Conservation (phyloP, 2,329 filamentous ascomycete genomes). For the Aspergillus proliferans region DNA sequence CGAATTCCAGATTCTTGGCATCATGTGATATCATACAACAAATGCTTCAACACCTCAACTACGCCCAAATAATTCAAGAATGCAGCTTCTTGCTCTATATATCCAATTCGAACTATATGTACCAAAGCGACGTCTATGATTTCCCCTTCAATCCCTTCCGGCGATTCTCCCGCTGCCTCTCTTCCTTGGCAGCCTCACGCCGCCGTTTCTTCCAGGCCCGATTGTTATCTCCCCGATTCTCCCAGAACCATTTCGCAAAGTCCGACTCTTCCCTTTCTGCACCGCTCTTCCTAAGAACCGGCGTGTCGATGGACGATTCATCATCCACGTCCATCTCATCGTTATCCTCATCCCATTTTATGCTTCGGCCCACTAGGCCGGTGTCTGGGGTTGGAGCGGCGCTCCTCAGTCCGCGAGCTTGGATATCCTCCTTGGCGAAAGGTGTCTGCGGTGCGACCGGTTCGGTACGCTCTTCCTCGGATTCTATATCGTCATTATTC, state of each 20-base stretch:
- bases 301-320: constrained; percentile 18
- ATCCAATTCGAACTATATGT: background rate
- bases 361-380: constrained; percentile 56
- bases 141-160: constrained; percentile 41
- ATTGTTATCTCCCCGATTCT: constrained; percentile 46
- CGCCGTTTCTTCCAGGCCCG: constrained; percentile 50
- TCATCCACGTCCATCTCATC: constrained; percentile 20
- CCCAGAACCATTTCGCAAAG: constrained; percentile 58
- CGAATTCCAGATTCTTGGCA: constrained; percentile 3
- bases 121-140: constrained; percentile 10
- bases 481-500: constrained; percentile 46
- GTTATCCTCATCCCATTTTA: constrained; percentile 21
- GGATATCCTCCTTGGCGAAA: constrained; percentile 70
- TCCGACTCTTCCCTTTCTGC: constrained; percentile 44
- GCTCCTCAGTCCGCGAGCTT: constrained; percentile 63
- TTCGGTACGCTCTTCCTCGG: constrained; percentile 43
- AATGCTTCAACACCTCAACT: background rate
- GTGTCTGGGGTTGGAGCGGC: constrained; percentile 94
- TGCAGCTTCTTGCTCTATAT: no score
- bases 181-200: constrained; percentile 55
- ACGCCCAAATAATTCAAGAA: background rate
- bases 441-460: constrained; percentile 65
- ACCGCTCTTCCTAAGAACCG: constrained; percentile 15
- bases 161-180: constrained; percentile 55
- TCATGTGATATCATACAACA: constrained; percentile 7